Evolutionary conservation across 768 basidiomycete genomes (phyloP).

Genomic region (Scleroderma bovista): DNA sequence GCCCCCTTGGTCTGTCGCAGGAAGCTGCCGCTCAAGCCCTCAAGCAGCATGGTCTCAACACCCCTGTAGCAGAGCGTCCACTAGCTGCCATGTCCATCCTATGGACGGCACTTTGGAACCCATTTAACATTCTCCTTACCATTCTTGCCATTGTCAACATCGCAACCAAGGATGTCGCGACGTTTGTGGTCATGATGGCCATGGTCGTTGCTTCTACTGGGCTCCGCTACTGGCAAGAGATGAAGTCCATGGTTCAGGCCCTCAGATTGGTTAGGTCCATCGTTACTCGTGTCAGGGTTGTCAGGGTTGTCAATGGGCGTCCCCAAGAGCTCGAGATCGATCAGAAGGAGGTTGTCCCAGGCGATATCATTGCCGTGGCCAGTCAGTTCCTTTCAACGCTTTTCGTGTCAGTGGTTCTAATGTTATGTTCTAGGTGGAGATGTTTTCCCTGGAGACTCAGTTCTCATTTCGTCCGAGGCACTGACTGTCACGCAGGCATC

Average conservation of each 20-base stretch:
- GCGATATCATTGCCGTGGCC: slow-evolving; percentile 27
- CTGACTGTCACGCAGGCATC: slow-evolving; percentile 31
- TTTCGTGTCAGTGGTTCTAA: background rate
- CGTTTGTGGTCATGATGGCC: slow-evolving; percentile 30
- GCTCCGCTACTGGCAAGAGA: slow-evolving; percentile 31
- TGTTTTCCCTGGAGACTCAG: slow-evolving; percentile 32
- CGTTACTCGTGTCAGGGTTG: slow-evolving; percentile 27
- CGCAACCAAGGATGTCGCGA: slow-evolving; percentile 28
- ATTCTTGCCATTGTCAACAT: slow-evolving; percentile 28
- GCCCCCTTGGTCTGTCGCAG: slow-evolving; percentile 18
- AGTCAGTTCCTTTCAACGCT: slow-evolving; percentile 12
- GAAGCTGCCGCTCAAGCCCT: slow-evolving; percentile 15
- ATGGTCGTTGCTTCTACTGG: slow-evolving; percentile 33
- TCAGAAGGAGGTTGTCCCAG: slow-evolving; percentile 26
- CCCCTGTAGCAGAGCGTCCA: slow-evolving; percentile 27
- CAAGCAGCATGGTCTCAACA: slow-evolving; percentile 20
- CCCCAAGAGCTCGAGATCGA: slow-evolving; percentile 26
- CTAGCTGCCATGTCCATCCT: slow-evolving; percentile 23
- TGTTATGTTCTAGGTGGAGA: slow-evolving; percentile 22
- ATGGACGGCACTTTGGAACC: slow-evolving; percentile 31
- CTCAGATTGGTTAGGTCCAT: slow-evolving; percentile 30
- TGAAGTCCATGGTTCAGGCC: slow-evolving; percentile 31
- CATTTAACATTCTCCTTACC: slow-evolving; percentile 29
- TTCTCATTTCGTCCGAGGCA: slow-evolving; percentile 30
- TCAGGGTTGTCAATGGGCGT: slow-evolving; percentile 20